Evolutionary conservation across 2,329 filamentous ascomycete genomes (phyloP).

Genomic region (Paraphoma sp.): DNA sequence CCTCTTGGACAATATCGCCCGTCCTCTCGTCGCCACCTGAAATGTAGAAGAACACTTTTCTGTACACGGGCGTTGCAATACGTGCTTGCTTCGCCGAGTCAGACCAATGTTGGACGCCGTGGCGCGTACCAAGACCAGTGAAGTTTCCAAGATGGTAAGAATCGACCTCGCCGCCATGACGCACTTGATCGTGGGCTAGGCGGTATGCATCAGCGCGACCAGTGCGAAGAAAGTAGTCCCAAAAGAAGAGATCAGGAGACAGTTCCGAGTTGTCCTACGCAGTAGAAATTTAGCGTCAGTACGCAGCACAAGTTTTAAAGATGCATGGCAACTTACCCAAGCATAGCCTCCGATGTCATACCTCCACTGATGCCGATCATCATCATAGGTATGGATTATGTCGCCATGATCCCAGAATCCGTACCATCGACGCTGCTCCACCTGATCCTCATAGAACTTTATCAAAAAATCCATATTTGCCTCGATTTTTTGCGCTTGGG

Average conservation of each 20-base stretch:
- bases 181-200: conserved; percentile 64
- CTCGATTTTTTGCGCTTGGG: conserved; percentile 51
- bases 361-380: conserved; percentile 65
- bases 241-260: conserved; percentile 68
- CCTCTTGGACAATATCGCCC: conserved; percentile 61
- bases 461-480: conserved; percentile 63
- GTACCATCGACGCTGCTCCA: conserved; percentile 67
- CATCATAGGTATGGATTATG: conserved; percentile 68
- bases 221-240: conserved; percentile 67
- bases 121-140: conserved; percentile 67
- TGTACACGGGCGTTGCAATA: conserved; percentile 65
- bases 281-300: no score
- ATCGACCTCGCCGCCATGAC: conserved; percentile 68
- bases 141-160: conserved; percentile 66
- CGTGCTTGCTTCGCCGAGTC: conserved; percentile 69
- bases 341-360: conserved; percentile 70
- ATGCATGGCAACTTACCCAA: conserved; percentile 47
- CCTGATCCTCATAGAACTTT: conserved; percentile 62
- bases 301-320: no score
- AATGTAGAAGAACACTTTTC: conserved; percentile 64
- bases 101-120: conserved; percentile 67
- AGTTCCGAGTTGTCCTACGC: conserved; percentile 65
- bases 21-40: conserved; percentile 63
- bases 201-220: conserved; percentile 64
- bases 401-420: conserved; percentile 70